phyloP scores from a whole-genome alignment of 163 green algal species.

The Picocystis sp. region DNA sequence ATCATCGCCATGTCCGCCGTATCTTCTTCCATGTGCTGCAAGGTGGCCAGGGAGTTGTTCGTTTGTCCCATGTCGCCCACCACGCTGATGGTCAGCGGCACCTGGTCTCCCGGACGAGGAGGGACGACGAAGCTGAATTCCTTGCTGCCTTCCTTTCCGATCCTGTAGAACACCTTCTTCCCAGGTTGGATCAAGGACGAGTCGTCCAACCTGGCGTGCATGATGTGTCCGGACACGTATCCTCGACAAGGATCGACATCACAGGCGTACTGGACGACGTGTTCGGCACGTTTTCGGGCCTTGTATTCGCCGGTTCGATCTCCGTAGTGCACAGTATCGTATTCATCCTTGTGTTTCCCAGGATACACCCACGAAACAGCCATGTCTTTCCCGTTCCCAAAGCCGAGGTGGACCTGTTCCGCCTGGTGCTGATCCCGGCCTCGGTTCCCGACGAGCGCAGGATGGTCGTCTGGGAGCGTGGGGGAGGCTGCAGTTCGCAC shows the following conservation, averaged over 20 bases:
- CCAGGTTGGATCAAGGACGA: slow-evolving; percentile 9
- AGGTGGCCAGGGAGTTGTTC: slow-evolving; percentile 36
- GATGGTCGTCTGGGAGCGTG: too few relatives aligned
- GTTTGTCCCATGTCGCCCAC: slow-evolving; percentile 55
- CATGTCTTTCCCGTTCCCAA: too few relatives aligned
- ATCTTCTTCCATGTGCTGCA: slow-evolving; percentile 33
- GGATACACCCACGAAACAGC: too few relatives aligned
- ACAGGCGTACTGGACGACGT: slow-evolving; percentile 12
- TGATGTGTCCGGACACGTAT: slow-evolving; percentile 25
- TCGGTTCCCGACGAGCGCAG: too few relatives aligned
- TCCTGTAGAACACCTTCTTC: slow-evolving; percentile 26
- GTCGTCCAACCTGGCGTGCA: slow-evolving; percentile 20
- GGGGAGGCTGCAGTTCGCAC: too few relatives aligned
- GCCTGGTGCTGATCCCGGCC: too few relatives aligned
- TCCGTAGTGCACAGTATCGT: background rate
- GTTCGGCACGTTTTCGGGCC: slow-evolving; percentile 2
- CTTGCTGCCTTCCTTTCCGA: slow-evolving; percentile 22
- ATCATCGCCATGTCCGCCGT: slow-evolving; percentile 27
- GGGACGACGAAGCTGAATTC: slow-evolving; percentile 26
- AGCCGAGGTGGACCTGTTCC: too few relatives aligned
- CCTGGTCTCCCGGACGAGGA: slow-evolving; percentile 10
- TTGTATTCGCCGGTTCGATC: background rate
- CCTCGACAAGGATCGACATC: background rate
- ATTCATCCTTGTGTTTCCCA: too few relatives aligned
- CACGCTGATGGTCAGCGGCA: slow-evolving; percentile 23